phyloP scores from a whole-genome alignment of 495 filamentous ascomycete genomes.

The Wilcoxina mikolae region DNA sequence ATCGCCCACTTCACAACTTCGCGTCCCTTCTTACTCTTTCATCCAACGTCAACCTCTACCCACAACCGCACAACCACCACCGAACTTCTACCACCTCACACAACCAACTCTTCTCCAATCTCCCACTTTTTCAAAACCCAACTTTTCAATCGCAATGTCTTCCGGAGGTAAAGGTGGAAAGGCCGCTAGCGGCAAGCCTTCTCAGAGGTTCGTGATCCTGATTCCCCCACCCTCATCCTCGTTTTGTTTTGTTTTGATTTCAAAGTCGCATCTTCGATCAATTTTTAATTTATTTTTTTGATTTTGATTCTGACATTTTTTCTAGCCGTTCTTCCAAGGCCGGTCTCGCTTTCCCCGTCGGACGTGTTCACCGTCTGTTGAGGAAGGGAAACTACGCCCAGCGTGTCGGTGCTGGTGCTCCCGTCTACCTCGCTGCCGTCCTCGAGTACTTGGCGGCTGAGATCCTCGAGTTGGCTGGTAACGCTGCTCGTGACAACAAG shows the following conservation, averaged over 20 bases:
- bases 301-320: conserved; percentile 30
- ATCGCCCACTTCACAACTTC: conserved; percentile 4
- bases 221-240: conserved; percentile 15
- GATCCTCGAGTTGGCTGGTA: conserved; percentile 96
- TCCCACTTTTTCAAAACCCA: conserved; percentile 19
- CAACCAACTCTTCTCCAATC: conserved; percentile 20
- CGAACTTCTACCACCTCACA: conserved; percentile 20
- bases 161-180: conserved; percentile 30
- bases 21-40: conserved; percentile 24
- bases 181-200: conserved; percentile 28
- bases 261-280: conserved; percentile 17
- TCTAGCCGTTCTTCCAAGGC: conserved; percentile 94
- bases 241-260: conserved; percentile 2
- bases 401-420: conserved; percentile 61
- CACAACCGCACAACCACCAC: conserved; percentile 3
- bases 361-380: conserved; percentile 98
- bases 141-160: conserved; percentile 28
- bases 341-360: conserved; percentile 97
- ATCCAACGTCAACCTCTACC: conserved; percentile 20
- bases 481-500: conserved; percentile 99
- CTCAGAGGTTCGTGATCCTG: conserved; percentile 26
- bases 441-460: conserved; percentile 98
- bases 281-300: conserved; percentile 1
- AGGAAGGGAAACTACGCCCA: conserved; percentile 99
- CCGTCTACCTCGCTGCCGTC: conserved; percentile 94